Conservation (phyloP, 495 filamentous ascomycete species). For the Stereocaulon alpinum region DNA sequence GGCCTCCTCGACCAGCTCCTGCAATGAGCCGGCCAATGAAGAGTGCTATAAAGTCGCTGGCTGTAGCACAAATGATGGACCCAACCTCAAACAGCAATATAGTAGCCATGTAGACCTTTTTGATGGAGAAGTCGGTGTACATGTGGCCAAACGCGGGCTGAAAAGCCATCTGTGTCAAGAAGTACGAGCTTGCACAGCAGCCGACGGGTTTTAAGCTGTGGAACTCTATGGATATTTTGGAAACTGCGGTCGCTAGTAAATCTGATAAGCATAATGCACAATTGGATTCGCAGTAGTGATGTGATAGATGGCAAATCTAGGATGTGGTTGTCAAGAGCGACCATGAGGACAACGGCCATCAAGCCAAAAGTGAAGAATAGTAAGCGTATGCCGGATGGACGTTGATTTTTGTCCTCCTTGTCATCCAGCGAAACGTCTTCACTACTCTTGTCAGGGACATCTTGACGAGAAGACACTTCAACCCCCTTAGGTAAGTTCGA, state of each 20-base stretch:
- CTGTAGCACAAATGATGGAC: conserved; percentile 26
- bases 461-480: no score
- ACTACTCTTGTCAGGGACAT: no score
- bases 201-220: conserved; percentile 34
- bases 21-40: conserved; percentile 29
- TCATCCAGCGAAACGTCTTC: no score
- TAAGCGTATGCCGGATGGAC: background rate
- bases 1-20: conserved; percentile 24
- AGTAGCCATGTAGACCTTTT: conserved; percentile 22
- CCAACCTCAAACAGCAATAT: conserved; percentile 25
- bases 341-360: background rate
- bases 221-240: conserved; percentile 33
- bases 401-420: no score
- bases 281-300: background rate
- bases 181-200: conserved; percentile 38
- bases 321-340: background rate
- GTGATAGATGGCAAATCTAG: background rate
- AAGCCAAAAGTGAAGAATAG: background rate
- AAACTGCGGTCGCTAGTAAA: background rate
- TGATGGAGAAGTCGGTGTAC: conserved; percentile 26
- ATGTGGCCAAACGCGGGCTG: conserved; percentile 29
- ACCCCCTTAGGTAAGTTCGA: no score
- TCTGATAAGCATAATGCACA: no score
- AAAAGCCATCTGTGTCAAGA: conserved; percentile 28
- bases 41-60: conserved; percentile 24